Evolutionary conservation across 352 stramenopile genomes (phyloP), one percentile per base, ranked within the genome.

Genomic region (Globisporangium radiosum): DNA sequence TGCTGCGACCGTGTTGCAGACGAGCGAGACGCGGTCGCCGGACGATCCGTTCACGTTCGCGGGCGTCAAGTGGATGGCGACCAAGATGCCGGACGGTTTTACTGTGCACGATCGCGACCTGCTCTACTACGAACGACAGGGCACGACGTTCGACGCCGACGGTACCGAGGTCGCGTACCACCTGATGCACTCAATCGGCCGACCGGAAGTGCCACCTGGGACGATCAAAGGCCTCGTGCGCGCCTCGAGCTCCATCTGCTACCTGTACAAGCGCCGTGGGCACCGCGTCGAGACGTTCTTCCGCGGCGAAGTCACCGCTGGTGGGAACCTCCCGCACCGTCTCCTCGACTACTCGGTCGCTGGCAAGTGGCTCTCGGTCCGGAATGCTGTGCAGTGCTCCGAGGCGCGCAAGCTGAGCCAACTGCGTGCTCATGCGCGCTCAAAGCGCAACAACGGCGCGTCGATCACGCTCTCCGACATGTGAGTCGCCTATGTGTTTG

Each of bases 81-180:
- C 52, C 7, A 64, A 55, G 3, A 66, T 60, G 7, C 60, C 58
- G 13, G 73, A 69, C 66, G 69, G 73, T 0, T 47, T 14, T 14
- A 78, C 10, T 57, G 65, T 25, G 47, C 75, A 47, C 19, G 51
- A 76, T 51, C 66, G 66, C 25, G 73, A 82, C 48, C 51, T 69
- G 38, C 66, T 82, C 11, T 75, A 63, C 13, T 81, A 79, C 56
- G 73, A 81, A 53, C 52, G 70, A 0, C 78, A 76, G 70, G 72
- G 70, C 42, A 47, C 42, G 3, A 66, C 59, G 7, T 69, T 62
- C 0, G 70, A 78, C 36, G 62, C 52, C 0, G 52, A 73, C 9
- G 70, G 70, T 8, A 59, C 71, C 47, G 67, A 76, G 48, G 55
- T 76, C 33, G 65, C 60, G n/a, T 81, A 75, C 52, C 72, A 81